phyloP scores from a whole-genome alignment of 2,329 filamentous ascomycete species.

The Calonectria pseudoturangicola region DNA sequence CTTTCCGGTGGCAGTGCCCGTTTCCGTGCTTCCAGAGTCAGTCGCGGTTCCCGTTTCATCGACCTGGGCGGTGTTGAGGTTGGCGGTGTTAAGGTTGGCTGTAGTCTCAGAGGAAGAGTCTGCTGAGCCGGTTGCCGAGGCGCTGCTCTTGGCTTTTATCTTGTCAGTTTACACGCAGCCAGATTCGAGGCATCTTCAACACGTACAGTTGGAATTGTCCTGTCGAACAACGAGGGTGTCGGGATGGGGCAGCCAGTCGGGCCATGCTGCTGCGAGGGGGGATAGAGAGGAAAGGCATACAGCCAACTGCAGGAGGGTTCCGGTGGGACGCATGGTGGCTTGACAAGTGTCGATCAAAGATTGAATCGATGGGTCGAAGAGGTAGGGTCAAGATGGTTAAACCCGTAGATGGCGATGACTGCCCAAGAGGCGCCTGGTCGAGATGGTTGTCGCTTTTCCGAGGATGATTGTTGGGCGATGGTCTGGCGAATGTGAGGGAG shows the following conservation, averaged over 20 bases:
- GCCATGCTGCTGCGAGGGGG: constrained; percentile 73
- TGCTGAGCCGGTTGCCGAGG: constrained; percentile 42
- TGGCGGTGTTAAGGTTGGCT: constrained; percentile 64
- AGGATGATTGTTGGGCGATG: constrained; percentile 3
- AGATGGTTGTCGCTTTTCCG: constrained; percentile 19
- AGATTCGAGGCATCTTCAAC: not conserved
- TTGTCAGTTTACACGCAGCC: not conserved
- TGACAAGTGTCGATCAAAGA: constrained; percentile 22
- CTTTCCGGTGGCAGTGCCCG: constrained; percentile 38
- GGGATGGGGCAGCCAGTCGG: constrained; percentile 71
- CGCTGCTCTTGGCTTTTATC: constrained; percentile 28
- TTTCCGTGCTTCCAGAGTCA: constrained; percentile 35
- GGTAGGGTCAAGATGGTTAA: not conserved
- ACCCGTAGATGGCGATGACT: constrained; percentile 30
- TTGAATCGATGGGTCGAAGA: not conserved
- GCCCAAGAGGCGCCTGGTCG: constrained; percentile 31
- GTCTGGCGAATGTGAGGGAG: constrained; percentile 24
- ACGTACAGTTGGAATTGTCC: constrained; percentile 52
- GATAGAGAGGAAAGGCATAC: constrained; percentile 71
- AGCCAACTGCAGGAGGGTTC: constrained; percentile 68
- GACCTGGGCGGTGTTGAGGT: constrained; percentile 45
- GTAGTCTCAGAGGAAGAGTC: constrained; percentile 54
- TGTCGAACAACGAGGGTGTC: constrained; percentile 72
- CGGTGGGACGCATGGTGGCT: constrained; percentile 69
- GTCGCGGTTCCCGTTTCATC: constrained; percentile 40